Evolutionary conservation across 345 rosid genomes (phyloP).

Genomic region (Lumnitzera racemosa): DNA sequence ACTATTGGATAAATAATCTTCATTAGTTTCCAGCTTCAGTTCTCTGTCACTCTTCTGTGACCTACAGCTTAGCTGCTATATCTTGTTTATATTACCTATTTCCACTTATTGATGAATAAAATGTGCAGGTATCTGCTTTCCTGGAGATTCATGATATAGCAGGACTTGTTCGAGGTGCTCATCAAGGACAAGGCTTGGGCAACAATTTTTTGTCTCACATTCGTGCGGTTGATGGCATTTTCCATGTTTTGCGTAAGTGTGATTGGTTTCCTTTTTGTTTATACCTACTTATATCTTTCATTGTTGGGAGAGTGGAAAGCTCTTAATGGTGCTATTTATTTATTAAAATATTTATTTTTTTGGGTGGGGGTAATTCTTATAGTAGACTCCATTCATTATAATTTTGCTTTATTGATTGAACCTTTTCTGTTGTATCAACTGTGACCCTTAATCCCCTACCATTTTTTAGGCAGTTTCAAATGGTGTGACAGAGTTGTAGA

Average conservation of each 20-base stretch:
- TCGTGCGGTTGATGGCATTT: slow-evolving; percentile 98
- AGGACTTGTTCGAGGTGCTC: slow-evolving; percentile 95
- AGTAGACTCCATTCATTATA: too few relatives aligned
- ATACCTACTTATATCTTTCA: background rate
- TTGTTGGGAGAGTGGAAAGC: background rate
- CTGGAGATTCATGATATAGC: slow-evolving; percentile 97
- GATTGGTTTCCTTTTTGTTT: background rate
- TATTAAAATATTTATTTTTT: too few relatives aligned
- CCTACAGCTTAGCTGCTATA: background rate
- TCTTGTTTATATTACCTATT: background rate
- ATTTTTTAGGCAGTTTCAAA: background rate
- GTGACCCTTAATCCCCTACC: background rate
- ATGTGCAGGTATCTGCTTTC: slow-evolving; percentile 71
- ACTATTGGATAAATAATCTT: too few relatives aligned
- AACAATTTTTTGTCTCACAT: slow-evolving; percentile 94
- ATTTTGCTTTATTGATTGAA: too few relatives aligned
- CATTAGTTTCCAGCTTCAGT: too few relatives aligned
- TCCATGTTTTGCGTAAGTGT: slow-evolving; percentile 84
- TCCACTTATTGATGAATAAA: background rate
- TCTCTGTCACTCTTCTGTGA: background rate
- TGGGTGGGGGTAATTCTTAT: too few relatives aligned
- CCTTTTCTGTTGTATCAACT: background rate
- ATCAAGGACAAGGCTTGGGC: slow-evolving; percentile 94
- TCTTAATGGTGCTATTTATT: background rate
- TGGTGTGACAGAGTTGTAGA: too few relatives aligned